Evolutionary conservation across 805 yeast genomes (phyloP), one percentile per base, ranked within the genome.

Genomic region (Nakazawaea sp.): DNA sequence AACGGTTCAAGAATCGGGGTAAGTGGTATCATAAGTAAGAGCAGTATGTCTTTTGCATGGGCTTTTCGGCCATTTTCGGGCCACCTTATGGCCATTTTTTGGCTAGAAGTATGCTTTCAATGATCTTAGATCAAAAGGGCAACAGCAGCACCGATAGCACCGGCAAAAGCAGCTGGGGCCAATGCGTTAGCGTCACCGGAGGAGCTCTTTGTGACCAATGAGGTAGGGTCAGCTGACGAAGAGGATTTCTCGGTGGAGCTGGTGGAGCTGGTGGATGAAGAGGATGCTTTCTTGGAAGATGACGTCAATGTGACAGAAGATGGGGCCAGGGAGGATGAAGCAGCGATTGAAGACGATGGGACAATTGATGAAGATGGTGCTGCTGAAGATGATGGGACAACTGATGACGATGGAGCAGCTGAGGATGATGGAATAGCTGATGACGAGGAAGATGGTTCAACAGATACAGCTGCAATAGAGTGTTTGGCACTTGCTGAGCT

Each of bases 91-190:
- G n/a, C n/a, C n/a, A n/a, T n/a, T n/a, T n/a, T n/a, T n/a, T n/a
- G n/a, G n/a, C n/a, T n/a, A n/a, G n/a, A n/a, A n/a, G n/a, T n/a
- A n/a, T n/a, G n/a, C n/a, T n/a, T n/a, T n/a, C n/a, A n/a, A n/a
- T n/a, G n/a, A n/a, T n/a, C 27, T 36, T 37, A 37, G 27, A 37
- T 27, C 36, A 45, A 43, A 10, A 46, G 33, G 12, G 50, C 53
- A 42, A 47, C 54, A 15, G 50, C 56, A 39, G 53, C 61, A 17
- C 49, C 38, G 10, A 40, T 36, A 37, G 52, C 42, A 32, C 40
- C 36, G 30, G 32, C 35, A 15, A 37, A 18, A 12, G 38, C 42
- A 27, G 48, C 52, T 27, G 49, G 53, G 30, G 46, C 44, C 25
- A 53, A 51, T 15, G 53, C 50, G 20, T 47, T 45, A 10, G 40